phyloP scores from a whole-genome alignment of 73 alveolate species.

The Stentor roeselii region DNA sequence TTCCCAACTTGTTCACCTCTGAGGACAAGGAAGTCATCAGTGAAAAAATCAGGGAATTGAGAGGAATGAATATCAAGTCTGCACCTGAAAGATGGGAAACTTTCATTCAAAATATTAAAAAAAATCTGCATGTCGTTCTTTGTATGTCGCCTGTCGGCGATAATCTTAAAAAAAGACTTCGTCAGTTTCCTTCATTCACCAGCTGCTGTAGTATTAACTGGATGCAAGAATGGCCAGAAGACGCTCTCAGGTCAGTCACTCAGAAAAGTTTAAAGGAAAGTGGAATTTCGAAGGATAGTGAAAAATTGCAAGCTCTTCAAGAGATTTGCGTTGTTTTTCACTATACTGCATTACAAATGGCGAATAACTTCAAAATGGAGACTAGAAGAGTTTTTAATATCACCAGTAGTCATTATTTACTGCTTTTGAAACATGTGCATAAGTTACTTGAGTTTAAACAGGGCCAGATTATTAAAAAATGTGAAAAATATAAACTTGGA shows the following conservation, averaged over 20 bases:
- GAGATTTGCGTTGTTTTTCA: slow-evolving; percentile 74
- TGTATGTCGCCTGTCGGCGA: slow-evolving; percentile 97
- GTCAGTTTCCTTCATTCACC: slow-evolving; percentile 98
- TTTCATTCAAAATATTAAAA: slow-evolving; percentile 62
- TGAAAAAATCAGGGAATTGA: slow-evolving; percentile 55
- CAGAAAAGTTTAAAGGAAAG: slow-evolving; percentile 50
- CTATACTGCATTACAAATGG: slow-evolving; percentile 80
- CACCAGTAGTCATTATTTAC: slow-evolving; percentile 90
- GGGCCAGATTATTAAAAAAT: slow-evolving; percentile 66
- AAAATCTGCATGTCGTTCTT: slow-evolving; percentile 90
- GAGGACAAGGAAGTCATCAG: slow-evolving; percentile 89
- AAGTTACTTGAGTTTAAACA: slow-evolving; percentile 70
- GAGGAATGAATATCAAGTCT: slow-evolving; percentile 58
- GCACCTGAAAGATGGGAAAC: slow-evolving; percentile 61
- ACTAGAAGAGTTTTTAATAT: slow-evolving; percentile 84
- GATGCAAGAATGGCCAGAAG: slow-evolving; percentile 97
- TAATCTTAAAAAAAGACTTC: slow-evolving; percentile 89
- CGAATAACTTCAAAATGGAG: slow-evolving; percentile 74
- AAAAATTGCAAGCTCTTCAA: slow-evolving; percentile 49
- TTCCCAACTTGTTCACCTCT: slow-evolving; percentile 87
- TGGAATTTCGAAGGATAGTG: slow-evolving; percentile 40
- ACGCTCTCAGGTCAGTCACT: slow-evolving; percentile 63
- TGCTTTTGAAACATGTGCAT: slow-evolving; percentile 71
- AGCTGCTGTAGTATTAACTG: slow-evolving; percentile 98
- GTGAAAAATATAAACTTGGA: slow-evolving; percentile 82